Evolutionary conservation across 202 grass and related monocot genomes (phyloP), one percentile per base, ranked within the genome.

Genomic region (Setaria viridis): DNA sequence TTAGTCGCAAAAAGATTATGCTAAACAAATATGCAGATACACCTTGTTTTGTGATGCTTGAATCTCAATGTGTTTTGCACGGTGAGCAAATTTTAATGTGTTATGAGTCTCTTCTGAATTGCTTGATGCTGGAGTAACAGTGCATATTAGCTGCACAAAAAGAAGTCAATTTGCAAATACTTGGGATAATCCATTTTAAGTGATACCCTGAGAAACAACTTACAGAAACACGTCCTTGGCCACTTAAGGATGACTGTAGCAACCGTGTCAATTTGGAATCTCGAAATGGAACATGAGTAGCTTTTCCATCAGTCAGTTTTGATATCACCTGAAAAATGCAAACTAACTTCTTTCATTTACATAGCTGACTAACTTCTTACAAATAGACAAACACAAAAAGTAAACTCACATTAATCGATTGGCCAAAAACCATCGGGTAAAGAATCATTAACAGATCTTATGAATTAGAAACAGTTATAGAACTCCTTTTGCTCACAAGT

Each of bases 211-310:
- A 65, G 42, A 57, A 84, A 59, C 11, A 84, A 84, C 87, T 90
- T 89, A 97, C 94, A 85, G 91, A 97, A 85, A 97, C 87, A 82
- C 88, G 91, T 71, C 91, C 91, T 85, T 97, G 91, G 70, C 94
- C 91, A 68, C 89, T 94, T 87, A 97, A 94, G 62, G 91, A 97
- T 74, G 94, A 94, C 85, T 94, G 91, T 39, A 97, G 91, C 57
- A 97, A 89, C 57, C 94, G 82, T 46, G 94, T 97, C 82, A 97
- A 88, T 90, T 97, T 94, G 70, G 94, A 97, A 87, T 97, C 89
- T 90, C 94, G 86, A 64, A 90, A 97, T 83, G 94, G 94, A 76
- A 97, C 86, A 84, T 97, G 94, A 67, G 85, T 82, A 85, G 89
- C 85, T 90, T 94, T 97, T 78, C 62, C 94, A 80, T 97, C 94